These are phyloP conservation scores for Candida boleticola DNA, from an alignment of 805 yeast species.

Conservation along the genomic window DNA sequence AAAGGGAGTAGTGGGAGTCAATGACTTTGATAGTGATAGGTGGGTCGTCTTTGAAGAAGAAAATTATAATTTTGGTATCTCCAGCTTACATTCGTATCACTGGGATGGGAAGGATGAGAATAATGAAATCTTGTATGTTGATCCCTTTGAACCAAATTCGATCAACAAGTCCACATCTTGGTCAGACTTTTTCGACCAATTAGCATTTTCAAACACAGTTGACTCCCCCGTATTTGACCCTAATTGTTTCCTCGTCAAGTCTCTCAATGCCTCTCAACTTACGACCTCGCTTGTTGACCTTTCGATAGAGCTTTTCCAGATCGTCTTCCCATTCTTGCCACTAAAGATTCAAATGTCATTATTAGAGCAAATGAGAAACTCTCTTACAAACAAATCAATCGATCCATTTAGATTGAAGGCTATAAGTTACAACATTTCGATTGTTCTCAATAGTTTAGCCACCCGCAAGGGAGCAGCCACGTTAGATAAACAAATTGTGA, in stretches of 20 bases:
- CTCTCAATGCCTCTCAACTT: conserved; percentile 23
- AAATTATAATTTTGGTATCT: conserved; percentile 51
- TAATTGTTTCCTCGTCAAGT: conserved; percentile 19
- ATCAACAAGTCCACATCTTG: conserved; percentile 25
- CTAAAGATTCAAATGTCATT: conserved; percentile 82
- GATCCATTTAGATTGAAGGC: conserved; percentile 44
- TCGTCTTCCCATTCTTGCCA: conserved; percentile 68
- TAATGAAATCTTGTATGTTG: conserved; percentile 3
- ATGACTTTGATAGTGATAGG: conserved; percentile 21
- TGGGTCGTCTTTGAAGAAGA: conserved; percentile 46
- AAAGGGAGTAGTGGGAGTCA: conserved; percentile 10
- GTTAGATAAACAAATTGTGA: conserved; percentile 35
- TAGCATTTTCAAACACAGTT: conserved; percentile 18
- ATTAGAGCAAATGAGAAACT: conserved; percentile 71
- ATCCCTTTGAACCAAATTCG: conserved; percentile 17
- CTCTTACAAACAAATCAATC: conserved; percentile 35
- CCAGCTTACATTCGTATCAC: conserved; percentile 30
- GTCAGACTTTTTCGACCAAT: conserved; percentile 31
- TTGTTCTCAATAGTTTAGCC: conserved; percentile 52
- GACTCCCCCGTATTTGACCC: conserved; percentile 37
- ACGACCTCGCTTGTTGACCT: conserved; percentile 58
- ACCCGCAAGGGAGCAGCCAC: conserved; percentile 15
- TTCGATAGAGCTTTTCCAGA: conserved; percentile 73
- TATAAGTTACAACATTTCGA: conserved; percentile 58
- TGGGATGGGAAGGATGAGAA: background rate